Evolutionary conservation across 2,329 filamentous ascomycete genomes (phyloP).

Genomic region (Pseudogymnoascus sp.): DNA sequence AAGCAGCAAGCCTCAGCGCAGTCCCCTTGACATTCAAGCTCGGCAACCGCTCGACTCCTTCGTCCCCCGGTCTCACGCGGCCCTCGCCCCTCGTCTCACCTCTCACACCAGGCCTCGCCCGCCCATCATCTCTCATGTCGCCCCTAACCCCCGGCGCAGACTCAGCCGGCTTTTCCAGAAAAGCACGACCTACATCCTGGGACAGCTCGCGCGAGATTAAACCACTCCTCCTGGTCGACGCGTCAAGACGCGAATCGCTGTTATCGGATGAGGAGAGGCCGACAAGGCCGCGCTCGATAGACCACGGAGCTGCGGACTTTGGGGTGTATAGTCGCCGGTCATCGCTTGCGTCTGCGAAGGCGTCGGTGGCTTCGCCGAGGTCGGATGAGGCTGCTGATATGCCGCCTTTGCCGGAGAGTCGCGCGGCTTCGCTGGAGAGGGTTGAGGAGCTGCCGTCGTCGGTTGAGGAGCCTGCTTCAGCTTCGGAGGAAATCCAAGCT

Average conservation of each 20-base stretch:
- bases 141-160: not conserved
- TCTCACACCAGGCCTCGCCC: conserved; percentile 24
- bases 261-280: conserved; percentile 25
- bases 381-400: not conserved
- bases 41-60: conserved; percentile 33
- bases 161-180: not conserved
- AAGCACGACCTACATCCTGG: conserved; percentile 49
- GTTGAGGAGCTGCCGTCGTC: conserved; percentile 16
- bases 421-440: conserved; percentile 23
- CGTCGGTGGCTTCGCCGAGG: not conserved
- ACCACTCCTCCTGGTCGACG: conserved; percentile 44
- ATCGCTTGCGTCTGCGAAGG: not conserved
- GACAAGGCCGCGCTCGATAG: conserved; percentile 8
- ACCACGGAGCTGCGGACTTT: not conserved
- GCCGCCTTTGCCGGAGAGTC: conserved; percentile 44
- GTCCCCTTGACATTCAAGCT: conserved; percentile 49
- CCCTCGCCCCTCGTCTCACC: conserved; percentile 35
- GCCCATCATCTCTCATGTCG: conserved; percentile 30
- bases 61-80: conserved; percentile 36
- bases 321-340: not conserved
- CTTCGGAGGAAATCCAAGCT: too few species aligned
- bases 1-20: conserved; percentile 41
- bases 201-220: conserved; percentile 63
- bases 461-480: not conserved
- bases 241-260: not conserved